Evolutionary conservation across 441 rosid genomes (phyloP).

Genomic region (Dalechampia spathulata): DNA sequence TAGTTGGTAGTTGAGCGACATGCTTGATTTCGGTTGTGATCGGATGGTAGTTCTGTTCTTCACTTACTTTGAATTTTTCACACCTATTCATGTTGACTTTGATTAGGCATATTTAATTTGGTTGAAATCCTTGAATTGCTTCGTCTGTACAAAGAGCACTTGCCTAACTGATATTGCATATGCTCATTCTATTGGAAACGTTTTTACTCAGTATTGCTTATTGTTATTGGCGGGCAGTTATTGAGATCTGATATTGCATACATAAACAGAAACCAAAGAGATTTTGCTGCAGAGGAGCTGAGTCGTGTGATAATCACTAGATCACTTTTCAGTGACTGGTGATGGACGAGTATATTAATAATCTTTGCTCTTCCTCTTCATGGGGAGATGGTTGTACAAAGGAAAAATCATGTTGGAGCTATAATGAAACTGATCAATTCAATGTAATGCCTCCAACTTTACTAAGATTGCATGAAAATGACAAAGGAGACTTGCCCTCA

Average conservation of each 20-base stretch:
- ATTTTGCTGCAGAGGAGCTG: not conserved
- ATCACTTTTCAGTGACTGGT: not conserved
- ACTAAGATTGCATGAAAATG: conserved; percentile 17
- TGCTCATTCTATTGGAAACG: not conserved
- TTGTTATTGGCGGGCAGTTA: conserved; percentile 9
- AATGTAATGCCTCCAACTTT: conserved; percentile 17
- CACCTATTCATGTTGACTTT: no score
- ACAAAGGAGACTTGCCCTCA: conserved; percentile 13
- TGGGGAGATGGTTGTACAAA: conserved; percentile 24
- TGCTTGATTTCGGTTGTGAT: no score
- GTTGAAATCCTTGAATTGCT: not conserved
- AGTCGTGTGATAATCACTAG: not conserved
- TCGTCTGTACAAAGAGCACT: not conserved
- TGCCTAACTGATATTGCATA: no score
- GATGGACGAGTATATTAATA: conserved; percentile 41
- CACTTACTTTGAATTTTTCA: no score
- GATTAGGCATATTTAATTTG: not conserved
- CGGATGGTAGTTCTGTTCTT: no score
- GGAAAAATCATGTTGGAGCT: conserved; percentile 27
- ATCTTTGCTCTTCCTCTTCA: conserved; percentile 25
- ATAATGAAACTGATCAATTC: conserved; percentile 19
- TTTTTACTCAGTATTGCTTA: conserved; percentile 3
- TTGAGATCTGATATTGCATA: not conserved
- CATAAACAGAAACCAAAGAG: not conserved
- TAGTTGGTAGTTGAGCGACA: not conserved